Base-by-base conservation (phyloP, 2,329 filamentous ascomycete genomes). In the Hirsutella rhossiliensis region DNA sequence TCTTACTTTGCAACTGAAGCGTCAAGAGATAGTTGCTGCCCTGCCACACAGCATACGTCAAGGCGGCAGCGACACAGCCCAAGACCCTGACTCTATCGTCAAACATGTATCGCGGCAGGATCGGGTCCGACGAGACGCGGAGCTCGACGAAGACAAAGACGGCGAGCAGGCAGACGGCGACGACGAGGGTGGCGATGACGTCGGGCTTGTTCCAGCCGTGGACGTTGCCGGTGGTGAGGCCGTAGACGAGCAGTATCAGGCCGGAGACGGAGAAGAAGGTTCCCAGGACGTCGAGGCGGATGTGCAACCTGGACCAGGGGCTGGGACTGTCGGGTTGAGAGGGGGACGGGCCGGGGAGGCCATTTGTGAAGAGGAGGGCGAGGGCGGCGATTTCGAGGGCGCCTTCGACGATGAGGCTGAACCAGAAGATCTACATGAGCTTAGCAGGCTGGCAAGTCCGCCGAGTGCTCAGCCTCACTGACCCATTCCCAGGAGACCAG, bases 1-100 rank as follows among this genome's bases (percentile, higher is more conserved):
- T 18, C 43, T 17, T 42, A 47, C 45, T 47, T 23, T 48, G 46
- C 20, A 48, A 29, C 41, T 48, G 44, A 5, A 48, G 38, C 5
- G 46, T 48, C 31, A 48, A 38, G 15, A 48, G 37, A 29, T 46
- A 48, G 23, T 46, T 46, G 44, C 44, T 43, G 2, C 44, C 46
- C 30, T 48, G 46, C 44, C 46, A 46, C 3, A 48, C 39, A 19
- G 46, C 46, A 36, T 48, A 48, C 3, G 46, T 48, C 28, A 48
- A 28, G 11, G 44, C 44, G 13, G 44, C 46, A 20, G 42, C 41
- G 11, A 42, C 40, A 17, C 45, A 47, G 17, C 40, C 45, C 15
- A 47, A 27, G 38, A 47, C 43, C 19, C 43, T 34, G 11, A 45
- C 28, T n/a, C 45, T 38, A 18, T 45, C 43, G 9, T 37, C 41